Evolutionary conservation across 768 basidiomycete genomes (phyloP), one percentile per base, ranked within the genome.

Genomic region (Tubosaeta sp.): DNA sequence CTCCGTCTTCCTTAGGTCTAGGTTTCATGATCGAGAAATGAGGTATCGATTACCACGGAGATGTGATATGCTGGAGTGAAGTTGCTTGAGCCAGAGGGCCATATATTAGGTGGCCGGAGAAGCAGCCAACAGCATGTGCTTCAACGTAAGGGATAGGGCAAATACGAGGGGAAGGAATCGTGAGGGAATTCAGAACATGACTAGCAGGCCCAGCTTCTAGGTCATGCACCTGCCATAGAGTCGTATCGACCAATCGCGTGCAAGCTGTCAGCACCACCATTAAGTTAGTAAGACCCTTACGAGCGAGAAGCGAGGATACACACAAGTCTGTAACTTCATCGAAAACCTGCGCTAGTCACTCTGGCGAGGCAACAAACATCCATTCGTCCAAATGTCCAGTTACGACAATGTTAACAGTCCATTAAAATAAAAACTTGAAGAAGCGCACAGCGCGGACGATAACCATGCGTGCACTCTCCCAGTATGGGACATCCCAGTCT

Each of bases 11-110:
- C 29, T 48, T 12, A 24, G 47, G 43, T 40, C 12, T 32, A 30
- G 22, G 35, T 40, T 54, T 59, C 55, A 56, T 50, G 41, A 50
- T 29, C 13, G 38, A 32, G 40, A 49, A 49, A 52, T 49, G 45
- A 48, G 39, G 35, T 32, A 22, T 41, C 9, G 18, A 34, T 62
- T 46, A 35, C 31, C 52, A 48, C 41, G 25, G 25, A 8, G 22
- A 51, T 34, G 45, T 48, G 52, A 45, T 13, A 29, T 14, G 19
- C 13, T 30, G 14, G 30, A 18, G 16, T 21, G n/a, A 25, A 21
- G n/a, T 32, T 44, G 30, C 29, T 52, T 25, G 35, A 44, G 21
- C 25, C 34, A 43, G 42, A 30, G 19, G 22, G 49, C 19, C 32
- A 31, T 22, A 10, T 34, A 32, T 53, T 13, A 32, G n/a, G n/a